Conservation (phyloP, 768 basidiomycete genomes). For the Russula brevipes region DNA sequence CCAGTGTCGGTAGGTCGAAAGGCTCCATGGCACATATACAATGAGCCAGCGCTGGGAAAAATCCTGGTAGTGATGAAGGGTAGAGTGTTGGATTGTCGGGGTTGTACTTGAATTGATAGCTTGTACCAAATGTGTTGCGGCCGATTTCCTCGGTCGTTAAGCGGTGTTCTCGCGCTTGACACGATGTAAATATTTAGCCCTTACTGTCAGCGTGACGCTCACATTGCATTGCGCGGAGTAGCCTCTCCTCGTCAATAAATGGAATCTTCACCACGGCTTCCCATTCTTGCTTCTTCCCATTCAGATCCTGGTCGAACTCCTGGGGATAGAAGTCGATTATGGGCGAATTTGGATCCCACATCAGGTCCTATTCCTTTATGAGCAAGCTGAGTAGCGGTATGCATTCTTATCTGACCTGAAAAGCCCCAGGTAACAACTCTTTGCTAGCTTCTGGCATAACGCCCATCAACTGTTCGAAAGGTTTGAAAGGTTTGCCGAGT, state of each 20-base stretch:
- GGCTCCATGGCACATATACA: slow-evolving; percentile 76
- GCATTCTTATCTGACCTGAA: slow-evolving; percentile 49
- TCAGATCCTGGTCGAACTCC: slow-evolving; percentile 89
- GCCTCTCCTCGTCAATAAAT: slow-evolving; percentile 79
- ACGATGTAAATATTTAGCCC: slow-evolving; percentile 5
- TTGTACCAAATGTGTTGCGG: slow-evolving; percentile 76
- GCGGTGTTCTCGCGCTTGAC: slow-evolving; percentile 67
- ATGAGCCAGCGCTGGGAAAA: slow-evolving; percentile 84
- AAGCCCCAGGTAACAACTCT: slow-evolving; percentile 83
- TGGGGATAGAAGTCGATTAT: slow-evolving; percentile 93
- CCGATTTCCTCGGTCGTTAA: slow-evolving; percentile 68
- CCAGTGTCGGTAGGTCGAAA: slow-evolving; percentile 84
- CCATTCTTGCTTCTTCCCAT: slow-evolving; percentile 99
- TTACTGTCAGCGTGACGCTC: slow-evolving; percentile 30
- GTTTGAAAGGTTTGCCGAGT: slow-evolving; percentile 83
- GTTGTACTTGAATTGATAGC: slow-evolving; percentile 72
- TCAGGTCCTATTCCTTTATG: slow-evolving; percentile 63
- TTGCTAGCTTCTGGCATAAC: slow-evolving; percentile 89
- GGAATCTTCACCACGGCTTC: slow-evolving; percentile 99
- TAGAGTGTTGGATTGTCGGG: slow-evolving; percentile 60
- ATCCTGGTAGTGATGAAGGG: slow-evolving; percentile 88
- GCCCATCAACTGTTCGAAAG: slow-evolving; percentile 97
- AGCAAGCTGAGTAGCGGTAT: slow-evolving; percentile 13
- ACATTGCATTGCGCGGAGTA: slow-evolving; percentile 83
- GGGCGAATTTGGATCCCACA: slow-evolving; percentile 77